Conservation (phyloP, 768 basidiomycete species). For the Mycena sanguinolenta region DNA sequence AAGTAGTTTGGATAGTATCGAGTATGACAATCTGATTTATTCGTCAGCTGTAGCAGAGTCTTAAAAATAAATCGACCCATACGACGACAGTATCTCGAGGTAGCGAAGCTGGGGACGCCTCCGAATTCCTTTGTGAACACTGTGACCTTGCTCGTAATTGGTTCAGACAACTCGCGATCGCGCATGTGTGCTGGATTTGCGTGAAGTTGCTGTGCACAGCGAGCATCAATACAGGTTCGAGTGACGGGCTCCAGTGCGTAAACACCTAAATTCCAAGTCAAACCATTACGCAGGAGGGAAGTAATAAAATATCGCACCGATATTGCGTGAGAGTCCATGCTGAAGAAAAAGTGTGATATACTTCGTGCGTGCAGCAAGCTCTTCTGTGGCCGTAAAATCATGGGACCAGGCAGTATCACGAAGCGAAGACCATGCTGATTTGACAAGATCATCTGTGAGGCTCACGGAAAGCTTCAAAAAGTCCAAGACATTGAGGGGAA, state of each 20-base stretch:
- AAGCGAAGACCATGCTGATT: not conserved
- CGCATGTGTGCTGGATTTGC: not conserved
- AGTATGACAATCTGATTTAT: not conserved
- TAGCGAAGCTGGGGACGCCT: not conserved
- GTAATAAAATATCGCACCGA: not conserved
- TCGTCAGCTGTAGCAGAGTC: not conserved
- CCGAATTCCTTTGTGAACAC: conserved; percentile 27
- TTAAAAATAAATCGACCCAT: not conserved
- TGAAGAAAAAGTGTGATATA: conserved; percentile 14
- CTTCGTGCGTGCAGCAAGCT: conserved; percentile 12
- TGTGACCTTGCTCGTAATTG: conserved; percentile 9
- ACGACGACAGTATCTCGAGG: conserved; percentile 26
- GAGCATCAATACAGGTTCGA: not conserved
- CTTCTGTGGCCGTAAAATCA: conserved; percentile 1
- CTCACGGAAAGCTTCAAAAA: too few species aligned
- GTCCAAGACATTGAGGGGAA: too few species aligned
- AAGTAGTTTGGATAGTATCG: not conserved
- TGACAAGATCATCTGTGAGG: not conserved
- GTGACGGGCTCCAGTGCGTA: not conserved
- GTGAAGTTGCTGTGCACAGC: not conserved
- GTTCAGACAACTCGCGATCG: not conserved
- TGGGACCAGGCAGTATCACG: not conserved
- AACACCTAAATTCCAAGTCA: not conserved
- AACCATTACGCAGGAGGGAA: not conserved
- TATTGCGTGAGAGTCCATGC: conserved; percentile 5